Evolutionary conservation across 768 basidiomycete species (phyloP).

Genomic region (Amanita thiersii): DNA sequence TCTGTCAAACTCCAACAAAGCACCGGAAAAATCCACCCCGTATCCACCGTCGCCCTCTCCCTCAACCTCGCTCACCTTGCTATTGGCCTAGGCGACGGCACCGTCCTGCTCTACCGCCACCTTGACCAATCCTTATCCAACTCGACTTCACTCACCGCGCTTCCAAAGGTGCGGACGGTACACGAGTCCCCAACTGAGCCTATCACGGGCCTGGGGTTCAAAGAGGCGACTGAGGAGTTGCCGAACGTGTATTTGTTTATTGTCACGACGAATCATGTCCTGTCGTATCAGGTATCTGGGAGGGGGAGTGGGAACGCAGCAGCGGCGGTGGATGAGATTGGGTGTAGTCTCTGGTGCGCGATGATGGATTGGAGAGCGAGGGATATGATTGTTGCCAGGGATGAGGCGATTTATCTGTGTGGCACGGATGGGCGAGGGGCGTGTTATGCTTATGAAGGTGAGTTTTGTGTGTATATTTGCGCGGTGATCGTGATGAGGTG

Average conservation of each 20-base stretch:
- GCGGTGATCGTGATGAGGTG: not conserved
- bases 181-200: constrained; percentile 80
- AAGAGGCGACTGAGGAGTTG: constrained; percentile 44
- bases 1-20: constrained; percentile 41
- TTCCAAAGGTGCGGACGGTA: constrained; percentile 82
- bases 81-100: constrained; percentile 91
- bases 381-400: constrained; percentile 78
- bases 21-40: constrained; percentile 1
- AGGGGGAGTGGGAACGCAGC: constrained; percentile 60
- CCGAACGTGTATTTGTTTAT: constrained; percentile 64
- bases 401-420: constrained; percentile 89
- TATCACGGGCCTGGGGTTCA: constrained; percentile 88
- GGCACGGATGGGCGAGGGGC: constrained; percentile 74
- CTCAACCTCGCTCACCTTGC: constrained; percentile 75
- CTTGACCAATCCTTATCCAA: constrained; percentile 83
- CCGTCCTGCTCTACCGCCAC: constrained; percentile 85
- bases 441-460: constrained; percentile 91
- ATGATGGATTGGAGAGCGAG: constrained; percentile 66
- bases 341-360: constrained; percentile 78
- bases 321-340: constrained; percentile 76
- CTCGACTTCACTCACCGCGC: constrained; percentile 53
- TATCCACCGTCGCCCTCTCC: constrained; percentile 62
- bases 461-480: constrained; percentile 4
- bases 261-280: constrained; percentile 78
- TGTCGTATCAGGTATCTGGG: constrained; percentile 69